Conservation (phyloP, 75 land plant genomes). For the Selaginella moellendorffii region DNA sequence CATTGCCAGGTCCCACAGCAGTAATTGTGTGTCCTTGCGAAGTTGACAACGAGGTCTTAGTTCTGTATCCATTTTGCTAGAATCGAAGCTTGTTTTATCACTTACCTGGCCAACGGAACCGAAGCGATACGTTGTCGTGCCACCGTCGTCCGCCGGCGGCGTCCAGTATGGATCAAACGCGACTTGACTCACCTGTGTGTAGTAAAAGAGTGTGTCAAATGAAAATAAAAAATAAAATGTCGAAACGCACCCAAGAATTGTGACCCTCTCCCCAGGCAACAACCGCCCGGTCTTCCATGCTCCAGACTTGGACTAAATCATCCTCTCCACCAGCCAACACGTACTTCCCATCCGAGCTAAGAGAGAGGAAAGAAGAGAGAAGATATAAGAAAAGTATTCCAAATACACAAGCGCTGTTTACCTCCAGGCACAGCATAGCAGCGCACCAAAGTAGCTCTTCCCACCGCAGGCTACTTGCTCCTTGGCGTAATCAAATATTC, state of each 20-base stretch:
- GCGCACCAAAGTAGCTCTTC: constrained; percentile 91
- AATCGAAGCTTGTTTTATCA: too few species aligned
- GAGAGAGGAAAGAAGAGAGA: constrained; percentile 3
- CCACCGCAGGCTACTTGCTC: constrained; percentile 80
- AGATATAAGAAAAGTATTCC: background rate
- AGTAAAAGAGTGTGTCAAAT: background rate
- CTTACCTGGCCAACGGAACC: constrained; percentile 99
- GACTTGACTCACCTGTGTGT: constrained; percentile 89
- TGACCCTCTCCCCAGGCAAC: constrained; percentile 99
- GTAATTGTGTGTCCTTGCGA: constrained; percentile 76
- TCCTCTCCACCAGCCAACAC: constrained; percentile 96
- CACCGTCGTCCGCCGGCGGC: constrained; percentile 58
- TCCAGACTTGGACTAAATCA: constrained; percentile 96
- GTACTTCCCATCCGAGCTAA: constrained; percentile 83
- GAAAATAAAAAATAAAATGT: background rate
- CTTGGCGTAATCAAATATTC: constrained; percentile 80
- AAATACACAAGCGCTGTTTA: constrained; percentile 7
- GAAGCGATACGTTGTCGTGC: constrained; percentile 68
- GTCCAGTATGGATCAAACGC: constrained; percentile 96
- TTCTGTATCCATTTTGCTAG: background rate
- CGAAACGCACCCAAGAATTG: constrained; percentile 66
- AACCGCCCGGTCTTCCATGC: constrained; percentile 89
- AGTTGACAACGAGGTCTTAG: background rate
- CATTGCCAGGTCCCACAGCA: constrained; percentile 82
- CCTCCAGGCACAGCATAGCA: constrained; percentile 98